Percentiles rank a stretch among this genome's conserved stretches.
Evolutionary conservation across 176 grass and related monocot species (phyloP).

Genomic region (Avena eriantha): DNA sequence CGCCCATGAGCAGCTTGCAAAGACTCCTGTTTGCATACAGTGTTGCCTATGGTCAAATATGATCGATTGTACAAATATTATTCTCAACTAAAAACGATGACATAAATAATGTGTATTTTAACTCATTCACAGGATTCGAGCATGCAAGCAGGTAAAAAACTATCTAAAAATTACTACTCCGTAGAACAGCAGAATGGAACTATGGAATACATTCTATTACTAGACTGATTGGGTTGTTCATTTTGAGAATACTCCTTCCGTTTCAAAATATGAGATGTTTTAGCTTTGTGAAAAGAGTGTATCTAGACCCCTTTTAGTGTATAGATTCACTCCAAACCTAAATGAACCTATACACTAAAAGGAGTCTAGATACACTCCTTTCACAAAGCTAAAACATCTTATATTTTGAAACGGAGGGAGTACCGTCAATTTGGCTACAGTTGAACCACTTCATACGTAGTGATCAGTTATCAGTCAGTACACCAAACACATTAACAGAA

Average conservation of each 20-base stretch:
- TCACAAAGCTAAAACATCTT: too few relatives aligned
- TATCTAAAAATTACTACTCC: neutral
- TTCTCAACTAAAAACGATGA: neutral
- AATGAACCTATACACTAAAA: too few relatives aligned
- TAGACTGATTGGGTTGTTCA: constrained; percentile 9
- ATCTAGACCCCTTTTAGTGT: too few relatives aligned
- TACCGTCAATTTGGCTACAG: neutral
- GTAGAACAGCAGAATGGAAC: neutral
- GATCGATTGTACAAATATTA: neutral
- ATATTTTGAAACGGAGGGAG: too few relatives aligned
- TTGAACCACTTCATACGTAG: neutral
- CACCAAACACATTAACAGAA: neutral
- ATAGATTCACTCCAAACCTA: too few relatives aligned
- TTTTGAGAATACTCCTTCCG: too few relatives aligned
- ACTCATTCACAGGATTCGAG: neutral
- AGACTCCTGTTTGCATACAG: constrained; percentile 59
- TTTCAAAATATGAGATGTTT: too few relatives aligned
- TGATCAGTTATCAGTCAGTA: neutral
- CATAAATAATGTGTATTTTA: neutral
- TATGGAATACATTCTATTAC: neutral
- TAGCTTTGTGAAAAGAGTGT: too few relatives aligned
- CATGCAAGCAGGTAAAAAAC: neutral
- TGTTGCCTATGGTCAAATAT: constrained; percentile 13
- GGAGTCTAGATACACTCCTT: too few relatives aligned
- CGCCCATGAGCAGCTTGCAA: constrained; percentile 50